Evolutionary conservation across 805 yeast species (phyloP), one percentile per base, ranked within the genome.

Genomic region (Maudiozyma saulgeensis): DNA sequence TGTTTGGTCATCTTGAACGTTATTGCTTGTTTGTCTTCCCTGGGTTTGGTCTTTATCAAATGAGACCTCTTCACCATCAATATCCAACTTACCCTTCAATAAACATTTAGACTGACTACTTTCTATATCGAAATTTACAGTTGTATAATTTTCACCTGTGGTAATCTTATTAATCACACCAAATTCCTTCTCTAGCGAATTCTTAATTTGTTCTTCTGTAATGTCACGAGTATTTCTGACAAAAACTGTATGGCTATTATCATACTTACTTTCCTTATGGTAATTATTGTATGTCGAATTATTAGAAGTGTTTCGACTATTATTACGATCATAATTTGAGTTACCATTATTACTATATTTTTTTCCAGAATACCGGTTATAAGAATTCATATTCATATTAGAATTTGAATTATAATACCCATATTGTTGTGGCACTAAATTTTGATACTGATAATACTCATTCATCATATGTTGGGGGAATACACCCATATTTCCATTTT

Each of bases 141-240:
- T 70, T 0, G 85, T 86, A 56, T 68, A 73, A 48, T 69, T 69
- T 52, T 74, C 80, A 37, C 60, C 64, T 45, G 64, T 66, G 25
- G 70, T 68, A 46, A 77, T 74, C 61, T 72, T 77, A 58, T 73
- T 77, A 53, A 81, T 76, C 35, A 71, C 75, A 32, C 88, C 88
- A 63, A 80, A 80, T 47, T 71, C 71, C 47, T 66, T 64, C 49
- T 75, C 75, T 49, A 82, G 68, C 9, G 72, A 76, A 16, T 59
- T 66, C 50, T 64, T 73, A 54, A 82, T 66, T 18, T 66, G 71
- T n/a, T 67, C 70, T 47, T 75, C 80, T n/a, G 68, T 65, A 15
- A 74, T 69, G 40, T 67, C 70, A 23, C 66, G 64, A 43, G 78
- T 74, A n/a, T 80, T 78, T 51, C 75, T 75, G 51, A 81, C 75